Evolutionary conservation across 2,329 filamentous ascomycete species (phyloP).

Genomic region (Tolypocladium inflatum): DNA sequence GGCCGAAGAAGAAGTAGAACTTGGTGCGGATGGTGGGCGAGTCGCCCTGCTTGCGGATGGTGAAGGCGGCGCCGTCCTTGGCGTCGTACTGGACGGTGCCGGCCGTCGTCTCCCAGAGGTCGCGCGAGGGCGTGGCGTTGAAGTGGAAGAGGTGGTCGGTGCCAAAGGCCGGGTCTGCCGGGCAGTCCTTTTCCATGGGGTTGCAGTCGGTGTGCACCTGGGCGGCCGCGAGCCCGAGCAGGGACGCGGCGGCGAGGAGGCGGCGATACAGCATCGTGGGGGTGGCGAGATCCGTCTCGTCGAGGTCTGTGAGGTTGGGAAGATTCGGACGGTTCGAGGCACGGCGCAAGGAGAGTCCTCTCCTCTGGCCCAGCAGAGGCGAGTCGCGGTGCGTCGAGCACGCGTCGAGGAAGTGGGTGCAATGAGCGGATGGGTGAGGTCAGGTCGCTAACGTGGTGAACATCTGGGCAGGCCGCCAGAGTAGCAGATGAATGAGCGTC

Average conservation of each 20-base stretch:
- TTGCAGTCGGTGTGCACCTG: conserved; percentile 75
- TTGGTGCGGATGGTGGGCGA: conserved; percentile 70
- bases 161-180: conserved; percentile 61
- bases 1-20: conserved; percentile 82
- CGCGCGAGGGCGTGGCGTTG: conserved; percentile 48
- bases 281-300: not conserved
- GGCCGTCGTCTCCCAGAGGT: conserved; percentile 59
- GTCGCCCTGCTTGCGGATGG: conserved; percentile 58
- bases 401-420: not conserved
- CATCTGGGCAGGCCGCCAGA: not conserved
- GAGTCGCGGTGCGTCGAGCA: not conserved
- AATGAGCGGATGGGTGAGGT: not conserved
- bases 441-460: not conserved
- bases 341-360: not conserved
- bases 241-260: conserved; percentile 22
- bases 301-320: not conserved
- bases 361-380: not conserved
- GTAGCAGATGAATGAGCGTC: not conserved
- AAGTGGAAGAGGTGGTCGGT: conserved; percentile 54
- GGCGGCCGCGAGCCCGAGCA: conserved; percentile 43
- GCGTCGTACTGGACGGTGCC: conserved; percentile 53
- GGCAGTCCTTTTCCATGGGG: conserved; percentile 61
- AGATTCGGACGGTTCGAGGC: too few species aligned
- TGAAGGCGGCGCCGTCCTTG: conserved; percentile 60
- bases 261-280: conserved; percentile 7